Conservation (phyloP, 495 filamentous ascomycete genomes). For the Talaromyces adpressus region DNA sequence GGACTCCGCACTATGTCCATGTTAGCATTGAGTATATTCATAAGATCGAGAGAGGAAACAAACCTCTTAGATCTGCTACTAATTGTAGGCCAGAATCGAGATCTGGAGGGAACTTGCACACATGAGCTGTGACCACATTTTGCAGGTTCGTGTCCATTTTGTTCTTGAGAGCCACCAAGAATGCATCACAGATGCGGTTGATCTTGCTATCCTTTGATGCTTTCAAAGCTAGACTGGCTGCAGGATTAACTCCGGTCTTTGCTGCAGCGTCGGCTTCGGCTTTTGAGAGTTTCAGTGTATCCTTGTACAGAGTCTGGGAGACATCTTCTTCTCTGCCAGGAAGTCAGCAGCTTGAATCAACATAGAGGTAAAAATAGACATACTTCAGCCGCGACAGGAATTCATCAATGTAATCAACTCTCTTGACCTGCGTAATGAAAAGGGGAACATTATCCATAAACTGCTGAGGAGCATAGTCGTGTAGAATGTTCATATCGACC, state of each 20-base stretch:
- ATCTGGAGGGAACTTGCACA: slow-evolving; percentile 87
- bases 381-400: slow-evolving; percentile 87
- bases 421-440: slow-evolving; percentile 83
- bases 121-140: slow-evolving; percentile 88
- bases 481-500: slow-evolving; percentile 97
- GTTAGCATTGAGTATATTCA: slow-evolving; percentile 14
- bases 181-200: slow-evolving; percentile 83
- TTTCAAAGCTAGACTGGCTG: not conserved
- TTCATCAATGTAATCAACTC: slow-evolving; percentile 78
- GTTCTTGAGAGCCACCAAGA: slow-evolving; percentile 58
- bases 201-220: slow-evolving; percentile 53
- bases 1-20: slow-evolving; percentile 45
- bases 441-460: slow-evolving; percentile 69
- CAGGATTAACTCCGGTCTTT: not conserved
- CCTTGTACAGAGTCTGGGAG: slow-evolving; percentile 85
- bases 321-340: slow-evolving; percentile 78
- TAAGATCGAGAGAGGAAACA: slow-evolving; percentile 9
- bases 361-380: slow-evolving; percentile 13
- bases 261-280: slow-evolving; percentile 22
- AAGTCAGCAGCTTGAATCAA: slow-evolving; percentile 14
- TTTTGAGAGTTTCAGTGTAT: slow-evolving; percentile 51
- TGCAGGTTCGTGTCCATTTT: slow-evolving; percentile 67
- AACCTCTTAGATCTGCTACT: slow-evolving; percentile 64
- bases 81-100: slow-evolving; percentile 78
- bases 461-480: slow-evolving; percentile 78